Percentiles rank a stretch among this genome's conserved stretches.
Evolutionary conservation across 176 grass and related monocot genomes (phyloP).

Genomic region (Hyparrhenia diplandra): DNA sequence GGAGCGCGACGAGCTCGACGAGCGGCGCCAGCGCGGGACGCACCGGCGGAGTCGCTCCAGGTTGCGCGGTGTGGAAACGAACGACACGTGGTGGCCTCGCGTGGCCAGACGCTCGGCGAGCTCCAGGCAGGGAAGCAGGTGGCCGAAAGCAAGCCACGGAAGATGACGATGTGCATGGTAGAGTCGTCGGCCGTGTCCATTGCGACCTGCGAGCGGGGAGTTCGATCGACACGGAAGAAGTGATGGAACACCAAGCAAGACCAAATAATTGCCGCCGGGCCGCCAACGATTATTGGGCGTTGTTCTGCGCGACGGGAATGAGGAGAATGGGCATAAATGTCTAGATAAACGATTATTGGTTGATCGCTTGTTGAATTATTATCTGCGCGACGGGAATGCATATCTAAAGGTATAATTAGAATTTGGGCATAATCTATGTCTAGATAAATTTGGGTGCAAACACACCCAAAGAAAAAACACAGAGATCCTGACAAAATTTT

Average conservation of each 20-base stretch:
- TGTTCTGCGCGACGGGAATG: neutral
- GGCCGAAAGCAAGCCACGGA: constrained; percentile 32
- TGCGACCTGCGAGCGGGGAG: neutral
- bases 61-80: constrained; percentile 39
- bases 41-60: constrained; percentile 17
- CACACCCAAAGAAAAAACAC: neutral
- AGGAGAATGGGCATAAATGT: too few species aligned
- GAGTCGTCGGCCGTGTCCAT: neutral
- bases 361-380: too few species aligned
- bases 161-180: constrained; percentile 22
- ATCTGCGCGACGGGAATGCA: too few species aligned
- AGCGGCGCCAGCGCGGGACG: neutral
- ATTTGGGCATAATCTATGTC: too few species aligned
- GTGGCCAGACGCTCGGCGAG: constrained; percentile 22
- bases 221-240: neutral
- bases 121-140: constrained; percentile 30
- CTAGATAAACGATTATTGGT: too few species aligned
- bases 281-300: neutral
- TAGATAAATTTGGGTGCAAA: too few species aligned
- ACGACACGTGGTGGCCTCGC: constrained; percentile 31
- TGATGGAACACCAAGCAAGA: neutral
- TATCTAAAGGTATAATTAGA: too few species aligned
- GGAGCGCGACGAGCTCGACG: constrained; percentile 29
- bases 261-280: neutral
- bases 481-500: neutral